Evolutionary conservation across 352 stramenopile genomes (phyloP), one percentile per base, ranked within the genome.

Genomic region (Globisporangium nodosum): DNA sequence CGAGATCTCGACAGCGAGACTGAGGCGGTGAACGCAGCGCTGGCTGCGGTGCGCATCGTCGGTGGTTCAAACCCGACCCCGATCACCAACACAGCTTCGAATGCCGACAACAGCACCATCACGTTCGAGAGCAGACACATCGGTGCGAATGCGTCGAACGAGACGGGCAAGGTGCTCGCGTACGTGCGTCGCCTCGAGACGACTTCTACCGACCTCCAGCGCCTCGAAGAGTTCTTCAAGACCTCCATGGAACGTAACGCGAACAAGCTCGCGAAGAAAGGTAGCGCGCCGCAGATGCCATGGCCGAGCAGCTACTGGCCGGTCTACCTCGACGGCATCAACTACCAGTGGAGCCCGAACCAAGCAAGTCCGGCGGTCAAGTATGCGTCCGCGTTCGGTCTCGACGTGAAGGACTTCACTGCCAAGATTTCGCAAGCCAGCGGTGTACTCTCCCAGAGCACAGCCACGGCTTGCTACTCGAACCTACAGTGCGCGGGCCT

Each of bases 241-340:
- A 68, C 68, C 6, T 60, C 53, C 27, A 62, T 79, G 30, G 70
- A 78, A 27, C 16, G 49, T 24, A 62, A 65, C 35, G 65, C 73
- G 46, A 56, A 56, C 13, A 61, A 58, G 7, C 49, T 82, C 33
- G 68, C 73, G 51, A 58, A 60, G 39, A 48, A 73, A 40, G 37
- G 45, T 20, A 71, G 60, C 5, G 48, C 61, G 30, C 55, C 5
- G 1, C 68, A 45, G 18, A 75, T 42, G 62, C 74, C 74, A 40
- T 85, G 74, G 74, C 70, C 74, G 12, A 56, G 69, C 39, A 81
- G 70, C 64, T 88, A 88, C 73, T 88, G 76, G 74, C 76, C 78
- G 5, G 68, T 62, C 39, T 87, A 78, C 65, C 61, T 74, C 42
- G 78, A 88, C 66, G 70, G 76, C 49, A 88, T 88, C 70, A 87